Evolutionary conservation across 1,284 basidiomycete genomes (phyloP), one percentile per base, ranked within the genome.

Genomic region (Xanthoconium separans): DNA sequence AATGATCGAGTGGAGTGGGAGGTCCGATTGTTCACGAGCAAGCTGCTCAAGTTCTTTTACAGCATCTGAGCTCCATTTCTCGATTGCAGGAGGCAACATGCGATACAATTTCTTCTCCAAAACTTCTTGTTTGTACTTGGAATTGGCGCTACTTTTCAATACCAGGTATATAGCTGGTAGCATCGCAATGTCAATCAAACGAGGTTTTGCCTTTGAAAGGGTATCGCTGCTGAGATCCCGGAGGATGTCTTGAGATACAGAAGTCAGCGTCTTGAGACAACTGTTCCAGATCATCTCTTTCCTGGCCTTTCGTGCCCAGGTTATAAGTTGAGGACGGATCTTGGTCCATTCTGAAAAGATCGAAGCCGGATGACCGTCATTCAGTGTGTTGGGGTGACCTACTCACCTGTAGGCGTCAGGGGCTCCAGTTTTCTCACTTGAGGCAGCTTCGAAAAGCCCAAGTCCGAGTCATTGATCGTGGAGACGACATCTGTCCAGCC

Each of bases 381-480:
- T 30, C 3, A 16, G 12, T 12, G 10, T 27, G 27, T 16, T 3
- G 2, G 10, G 6, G 18, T 27, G 27, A 27, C 27, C 16, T 24
- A 41, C 61, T 63, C 36, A 62, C 58, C 59, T 11, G 39, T 4
- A 22, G 54, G 33, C 2, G 58, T 60, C 34, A 61, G 18, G 9
- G 50, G 47, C 16, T 61, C 50, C 0, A 39, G 36, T 29, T 42
- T 61, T 6, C 34, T 54, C 7, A 59, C 61, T 50, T 63, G 13
- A 1, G 58, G 61, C 13, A 58, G 37, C 7, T 0, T 16, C 36
- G 37, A 29, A 33, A 64, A 29, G 10, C 1, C 0, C 6, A 4
- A 0, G 18, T 22, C 6, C 6, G 4, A 0, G 18, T 27, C 6
- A 22, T 15, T 9, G 4, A 7, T 1, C 22, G 22, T 22, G 22